Percentiles rank a stretch among this genome's conserved stretches.
These are phyloP conservation scores for Apophysomyces ossiformis DNA, from an alignment of 371 early-diverging fungal species.

Conservation along the genomic window DNA sequence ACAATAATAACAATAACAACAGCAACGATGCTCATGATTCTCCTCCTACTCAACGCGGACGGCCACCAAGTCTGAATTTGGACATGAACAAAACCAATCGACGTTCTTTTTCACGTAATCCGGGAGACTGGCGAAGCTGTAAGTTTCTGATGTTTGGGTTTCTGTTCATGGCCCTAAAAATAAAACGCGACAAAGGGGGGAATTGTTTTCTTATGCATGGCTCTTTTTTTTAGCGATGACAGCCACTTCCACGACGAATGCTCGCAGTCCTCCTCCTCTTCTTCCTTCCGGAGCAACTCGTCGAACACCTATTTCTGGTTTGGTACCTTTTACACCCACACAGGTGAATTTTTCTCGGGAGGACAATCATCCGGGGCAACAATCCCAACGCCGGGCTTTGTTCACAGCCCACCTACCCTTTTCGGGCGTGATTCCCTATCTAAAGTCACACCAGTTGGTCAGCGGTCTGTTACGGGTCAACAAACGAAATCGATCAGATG, in stretches of 20 bases:
- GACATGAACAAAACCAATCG: constrained; percentile 17
- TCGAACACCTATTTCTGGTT: constrained; percentile 25
- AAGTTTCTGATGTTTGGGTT: constrained; percentile 18
- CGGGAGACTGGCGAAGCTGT: constrained; percentile 34
- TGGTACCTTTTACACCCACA: constrained; percentile 35
- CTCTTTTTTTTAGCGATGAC: no score
- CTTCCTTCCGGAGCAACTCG: constrained; percentile 7
- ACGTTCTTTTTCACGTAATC: constrained; percentile 20
- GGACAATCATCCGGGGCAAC: constrained; percentile 21
- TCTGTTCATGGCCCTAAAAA: neutral
- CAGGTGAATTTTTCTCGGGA: constrained; percentile 31
- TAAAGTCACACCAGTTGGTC: constrained; percentile 50
- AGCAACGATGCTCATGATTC: no score
- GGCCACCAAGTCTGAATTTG: constrained; percentile 14
- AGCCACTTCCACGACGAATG: constrained; percentile 7
- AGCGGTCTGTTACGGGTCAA: constrained; percentile 84
- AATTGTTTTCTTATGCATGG: no score
- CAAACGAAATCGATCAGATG: constrained; percentile 78
- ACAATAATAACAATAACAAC: neutral
- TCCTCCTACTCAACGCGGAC: neutral
- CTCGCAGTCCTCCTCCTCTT: constrained; percentile 16
- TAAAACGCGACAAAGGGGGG: no score
- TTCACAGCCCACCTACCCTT: constrained; percentile 61
- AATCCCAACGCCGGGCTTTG: constrained; percentile 49
- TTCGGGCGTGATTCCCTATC: constrained; percentile 48